Conservation (phyloP, 2,329 filamentous ascomycete species). For the Ceratocystis lukuohia region DNA sequence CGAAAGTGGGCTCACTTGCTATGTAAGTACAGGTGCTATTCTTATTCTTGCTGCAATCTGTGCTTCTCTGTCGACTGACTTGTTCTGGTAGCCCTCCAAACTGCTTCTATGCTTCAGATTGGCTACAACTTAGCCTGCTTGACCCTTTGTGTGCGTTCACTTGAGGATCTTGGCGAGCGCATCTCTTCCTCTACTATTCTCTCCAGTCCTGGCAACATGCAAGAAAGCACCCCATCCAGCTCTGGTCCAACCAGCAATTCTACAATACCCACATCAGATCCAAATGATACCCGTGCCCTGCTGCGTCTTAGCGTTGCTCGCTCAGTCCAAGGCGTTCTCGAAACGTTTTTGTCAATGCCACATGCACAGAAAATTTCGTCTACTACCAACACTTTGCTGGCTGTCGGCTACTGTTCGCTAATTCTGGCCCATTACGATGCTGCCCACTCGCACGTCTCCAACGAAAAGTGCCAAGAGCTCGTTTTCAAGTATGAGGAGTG, state of each 20-base stretch:
- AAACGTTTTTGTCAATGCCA: constrained; percentile 18
- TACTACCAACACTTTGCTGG: constrained; percentile 17
- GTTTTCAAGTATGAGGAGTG: constrained; percentile 18
- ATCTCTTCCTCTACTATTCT: constrained; percentile 17
- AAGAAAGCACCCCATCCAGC: constrained; percentile 14
- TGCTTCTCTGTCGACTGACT: neutral
- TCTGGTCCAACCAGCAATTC: constrained; percentile 4
- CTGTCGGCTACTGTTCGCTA: constrained; percentile 17
- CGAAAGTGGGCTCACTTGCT: constrained; percentile 17
- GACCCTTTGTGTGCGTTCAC: constrained; percentile 17
- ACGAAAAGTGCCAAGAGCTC: constrained; percentile 14
- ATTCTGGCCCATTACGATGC: constrained; percentile 19
- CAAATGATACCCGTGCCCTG: constrained; percentile 8
- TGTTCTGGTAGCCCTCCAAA: constrained; percentile 13
- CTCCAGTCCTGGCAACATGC: neutral
- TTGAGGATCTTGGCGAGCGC: constrained; percentile 17
- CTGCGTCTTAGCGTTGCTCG: constrained; percentile 16
- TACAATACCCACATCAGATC: neutral
- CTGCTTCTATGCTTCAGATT: constrained; percentile 18
- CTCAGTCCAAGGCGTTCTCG: constrained; percentile 15
- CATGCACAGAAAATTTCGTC: constrained; percentile 18
- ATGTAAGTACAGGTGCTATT: constrained; percentile 8
- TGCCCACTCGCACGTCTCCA: constrained; percentile 15
- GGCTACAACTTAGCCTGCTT: constrained; percentile 18
- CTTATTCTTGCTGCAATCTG: neutral